Conservation (phyloP, 2,329 filamentous ascomycete genomes). For the Colletotrichum magnum region DNA sequence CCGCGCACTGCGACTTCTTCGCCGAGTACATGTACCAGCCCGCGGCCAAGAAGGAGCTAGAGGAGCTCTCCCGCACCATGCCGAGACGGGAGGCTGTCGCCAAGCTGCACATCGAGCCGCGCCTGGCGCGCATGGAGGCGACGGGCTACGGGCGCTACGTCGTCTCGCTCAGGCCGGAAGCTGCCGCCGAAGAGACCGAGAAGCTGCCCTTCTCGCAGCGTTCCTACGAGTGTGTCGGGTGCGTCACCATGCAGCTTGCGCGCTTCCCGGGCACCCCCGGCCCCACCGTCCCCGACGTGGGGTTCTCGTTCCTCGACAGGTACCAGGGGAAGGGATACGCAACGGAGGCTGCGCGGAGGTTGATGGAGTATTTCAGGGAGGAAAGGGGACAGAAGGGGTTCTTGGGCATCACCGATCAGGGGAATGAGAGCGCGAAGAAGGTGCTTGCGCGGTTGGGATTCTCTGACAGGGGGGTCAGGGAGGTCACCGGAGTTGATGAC, state of each 20-base stretch:
- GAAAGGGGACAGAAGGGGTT: slow-evolving; percentile 3
- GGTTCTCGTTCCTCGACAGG: slow-evolving; percentile 18
- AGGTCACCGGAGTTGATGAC: neutral
- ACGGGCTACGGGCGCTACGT: slow-evolving; percentile 8
- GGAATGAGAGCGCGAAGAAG: slow-evolving; percentile 9
- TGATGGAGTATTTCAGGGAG: slow-evolving; percentile 9
- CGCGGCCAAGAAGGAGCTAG: neutral
- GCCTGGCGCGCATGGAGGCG: slow-evolving; percentile 8
- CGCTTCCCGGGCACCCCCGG: slow-evolving; percentile 6
- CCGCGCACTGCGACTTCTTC: slow-evolving; percentile 13
- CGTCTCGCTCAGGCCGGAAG: neutral
- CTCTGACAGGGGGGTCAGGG: slow-evolving; percentile 3
- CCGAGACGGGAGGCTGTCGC: slow-evolving; percentile 4
- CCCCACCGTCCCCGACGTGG: slow-evolving; percentile 10
- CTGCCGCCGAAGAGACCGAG: neutral
- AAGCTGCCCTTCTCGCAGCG: neutral
- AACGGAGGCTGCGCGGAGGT: neutral
- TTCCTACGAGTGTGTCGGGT: neutral
- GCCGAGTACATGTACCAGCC: slow-evolving; percentile 8
- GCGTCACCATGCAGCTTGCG: slow-evolving; percentile 10
- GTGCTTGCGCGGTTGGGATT: slow-evolving; percentile 4
- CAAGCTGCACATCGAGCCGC: slow-evolving; percentile 12
- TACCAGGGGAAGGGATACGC: slow-evolving; percentile 11
- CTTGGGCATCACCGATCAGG: neutral
- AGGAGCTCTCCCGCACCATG: slow-evolving; percentile 1